These are phyloP conservation scores for Colletotrichum spinosum DNA, from an alignment of 2,329 filamentous ascomycete genomes.

Conservation along the genomic window DNA sequence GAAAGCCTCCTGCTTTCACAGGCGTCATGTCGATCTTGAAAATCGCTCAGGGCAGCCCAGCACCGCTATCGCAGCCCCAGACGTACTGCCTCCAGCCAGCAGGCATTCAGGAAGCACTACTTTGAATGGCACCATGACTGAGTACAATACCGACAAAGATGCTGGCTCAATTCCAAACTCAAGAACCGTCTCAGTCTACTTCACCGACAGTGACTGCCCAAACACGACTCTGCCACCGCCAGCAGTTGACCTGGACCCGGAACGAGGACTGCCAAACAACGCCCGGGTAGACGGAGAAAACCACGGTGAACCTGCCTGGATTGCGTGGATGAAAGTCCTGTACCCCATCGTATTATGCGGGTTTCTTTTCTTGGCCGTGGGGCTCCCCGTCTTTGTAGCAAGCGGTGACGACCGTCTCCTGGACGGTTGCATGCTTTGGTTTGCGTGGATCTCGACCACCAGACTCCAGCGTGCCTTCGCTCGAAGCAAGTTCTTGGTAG, in stretches of 20 bases:
- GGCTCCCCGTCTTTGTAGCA: conserved; percentile 53
- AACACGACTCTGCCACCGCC: not conserved
- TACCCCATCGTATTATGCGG: conserved; percentile 48
- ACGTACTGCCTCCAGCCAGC: conserved; percentile 8
- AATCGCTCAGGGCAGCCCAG: not conserved
- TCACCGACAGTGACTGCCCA: conserved; percentile 33
- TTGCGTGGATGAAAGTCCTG: conserved; percentile 14
- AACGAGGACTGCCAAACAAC: not conserved
- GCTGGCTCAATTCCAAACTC: conserved; percentile 21
- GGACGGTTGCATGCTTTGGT: conserved; percentile 60
- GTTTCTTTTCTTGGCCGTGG: conserved; percentile 49
- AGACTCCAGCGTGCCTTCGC: conserved; percentile 50
- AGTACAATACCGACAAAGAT: conserved; percentile 35
- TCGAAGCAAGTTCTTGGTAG: conserved; percentile 38
- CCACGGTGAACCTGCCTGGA: not conserved
- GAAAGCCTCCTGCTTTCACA: not conserved
- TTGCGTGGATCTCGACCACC: conserved; percentile 60
- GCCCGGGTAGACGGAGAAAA: not conserved
- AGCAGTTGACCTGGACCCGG: not conserved
- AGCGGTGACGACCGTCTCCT: conserved; percentile 52
- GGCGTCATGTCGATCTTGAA: not conserved
- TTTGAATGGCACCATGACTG: conserved; percentile 24
- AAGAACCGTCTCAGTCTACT: conserved; percentile 27
- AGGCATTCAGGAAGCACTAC: conserved; percentile 30
- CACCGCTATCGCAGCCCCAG: not conserved